Percentiles rank a stretch among this genome's conserved stretches.
Conservation (phyloP, 2,329 filamentous ascomycete genomes). For the Bipolaris cookei region DNA sequence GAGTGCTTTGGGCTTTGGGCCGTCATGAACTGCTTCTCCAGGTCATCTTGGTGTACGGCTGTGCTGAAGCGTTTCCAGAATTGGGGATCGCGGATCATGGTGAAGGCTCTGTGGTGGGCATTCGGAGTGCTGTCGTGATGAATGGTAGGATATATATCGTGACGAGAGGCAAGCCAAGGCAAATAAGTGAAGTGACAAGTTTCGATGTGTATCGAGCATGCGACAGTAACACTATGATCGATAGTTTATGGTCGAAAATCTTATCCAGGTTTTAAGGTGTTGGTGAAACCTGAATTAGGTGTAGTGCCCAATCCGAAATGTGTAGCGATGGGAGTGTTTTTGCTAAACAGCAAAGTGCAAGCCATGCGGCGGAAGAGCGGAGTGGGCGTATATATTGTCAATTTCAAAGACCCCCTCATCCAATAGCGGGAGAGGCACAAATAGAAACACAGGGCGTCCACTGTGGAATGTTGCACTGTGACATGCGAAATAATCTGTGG, state of each 20-base stretch:
- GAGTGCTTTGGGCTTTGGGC: slow-evolving; percentile 44
- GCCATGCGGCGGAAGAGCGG: neutral
- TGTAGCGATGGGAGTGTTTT: neutral
- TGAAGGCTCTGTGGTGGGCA: slow-evolving; percentile 5
- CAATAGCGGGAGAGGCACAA: neutral
- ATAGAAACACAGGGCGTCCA: slow-evolving; percentile 4
- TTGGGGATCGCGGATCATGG: slow-evolving; percentile 62
- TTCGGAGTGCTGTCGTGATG: neutral
- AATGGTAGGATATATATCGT: neutral
- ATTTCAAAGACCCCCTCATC: neutral
- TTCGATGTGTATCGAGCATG: slow-evolving; percentile 1
- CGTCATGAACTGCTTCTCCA: slow-evolving; percentile 37
- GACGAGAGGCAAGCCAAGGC: neutral
- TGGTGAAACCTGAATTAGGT: slow-evolving; percentile 3
- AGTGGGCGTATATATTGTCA: slow-evolving; percentile 2
- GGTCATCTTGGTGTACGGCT: slow-evolving; percentile 64
- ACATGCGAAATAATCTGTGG: slow-evolving; percentile 26
- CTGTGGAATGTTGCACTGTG: slow-evolving; percentile 22
- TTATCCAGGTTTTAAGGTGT: neutral
- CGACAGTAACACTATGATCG: neutral
- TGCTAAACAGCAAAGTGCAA: neutral
- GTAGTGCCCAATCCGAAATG: neutral
- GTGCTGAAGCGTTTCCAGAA: slow-evolving; percentile 67
- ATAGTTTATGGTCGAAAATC: neutral
- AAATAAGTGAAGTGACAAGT: neutral